phyloP scores from a whole-genome alignment of 495 filamentous ascomycete species.

The Aspergillus olivimuriae region DNA sequence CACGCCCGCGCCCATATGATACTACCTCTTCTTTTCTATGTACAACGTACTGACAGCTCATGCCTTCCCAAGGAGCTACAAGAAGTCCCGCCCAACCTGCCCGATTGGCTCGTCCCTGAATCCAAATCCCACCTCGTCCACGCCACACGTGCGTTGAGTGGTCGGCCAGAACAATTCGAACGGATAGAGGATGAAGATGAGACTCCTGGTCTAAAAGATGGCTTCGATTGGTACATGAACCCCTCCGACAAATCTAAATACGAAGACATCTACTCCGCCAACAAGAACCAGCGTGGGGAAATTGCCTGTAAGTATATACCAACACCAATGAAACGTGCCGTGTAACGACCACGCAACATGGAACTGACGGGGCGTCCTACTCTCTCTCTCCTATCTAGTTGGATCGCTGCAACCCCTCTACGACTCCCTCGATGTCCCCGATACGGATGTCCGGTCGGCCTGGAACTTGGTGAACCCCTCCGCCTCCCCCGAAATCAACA shows the following conservation, averaged over 20 bases:
- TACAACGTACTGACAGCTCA: not conserved
- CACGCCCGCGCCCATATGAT: too few species aligned
- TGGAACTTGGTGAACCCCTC: slow-evolving; percentile 97
- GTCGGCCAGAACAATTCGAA: slow-evolving; percentile 72
- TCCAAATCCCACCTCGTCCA: slow-evolving; percentile 94
- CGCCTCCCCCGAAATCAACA: slow-evolving; percentile 71
- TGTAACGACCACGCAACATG: too few species aligned
- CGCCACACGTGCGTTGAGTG: slow-evolving; percentile 74
- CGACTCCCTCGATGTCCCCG: slow-evolving; percentile 86
- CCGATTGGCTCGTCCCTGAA: slow-evolving; percentile 95
- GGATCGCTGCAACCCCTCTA: slow-evolving; percentile 77
- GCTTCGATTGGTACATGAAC: slow-evolving; percentile 99
- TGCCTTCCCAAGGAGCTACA: slow-evolving; percentile 61
- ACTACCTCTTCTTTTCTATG: not conserved
- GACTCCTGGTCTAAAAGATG: slow-evolving; percentile 78
- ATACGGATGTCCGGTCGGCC: slow-evolving; percentile 86
- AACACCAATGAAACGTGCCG: too few species aligned
- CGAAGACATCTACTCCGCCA: slow-evolving; percentile 90
- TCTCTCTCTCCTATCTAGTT: slow-evolving; percentile 43
- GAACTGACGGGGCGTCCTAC: too few species aligned
- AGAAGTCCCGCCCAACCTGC: slow-evolving; percentile 75
- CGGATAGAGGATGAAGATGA: slow-evolving; percentile 69
- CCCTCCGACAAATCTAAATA: slow-evolving; percentile 86
- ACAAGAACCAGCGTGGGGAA: slow-evolving; percentile 77
- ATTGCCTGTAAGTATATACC: slow-evolving; percentile 67